phyloP scores from a whole-genome alignment of 148 eudicot species.

The Arbutus unedo region DNA sequence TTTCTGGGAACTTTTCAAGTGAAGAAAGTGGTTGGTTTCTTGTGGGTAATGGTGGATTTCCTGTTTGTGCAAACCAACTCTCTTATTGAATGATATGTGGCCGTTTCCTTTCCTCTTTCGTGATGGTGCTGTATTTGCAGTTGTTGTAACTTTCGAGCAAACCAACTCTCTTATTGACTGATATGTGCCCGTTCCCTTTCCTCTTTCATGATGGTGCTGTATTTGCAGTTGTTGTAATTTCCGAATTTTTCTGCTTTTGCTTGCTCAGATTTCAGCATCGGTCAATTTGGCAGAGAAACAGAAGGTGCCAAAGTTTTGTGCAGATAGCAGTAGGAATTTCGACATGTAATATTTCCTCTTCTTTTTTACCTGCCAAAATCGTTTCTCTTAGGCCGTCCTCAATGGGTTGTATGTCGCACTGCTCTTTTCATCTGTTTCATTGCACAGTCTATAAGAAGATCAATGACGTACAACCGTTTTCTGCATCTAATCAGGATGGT shows the following conservation, averaged over 20 bases:
- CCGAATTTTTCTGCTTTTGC: background rate
- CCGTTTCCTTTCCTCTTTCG: background rate
- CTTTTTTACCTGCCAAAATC: constrained; percentile 5
- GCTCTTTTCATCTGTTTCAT: background rate
- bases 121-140: background rate
- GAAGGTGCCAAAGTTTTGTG: constrained; percentile 44
- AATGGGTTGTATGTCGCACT: background rate
- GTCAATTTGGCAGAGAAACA: constrained; percentile 49
- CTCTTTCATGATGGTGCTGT: background rate
- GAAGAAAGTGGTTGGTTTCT: background rate
- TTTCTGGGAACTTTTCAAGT: background rate
- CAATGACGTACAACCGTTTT: background rate
- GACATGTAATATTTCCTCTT: constrained; percentile 30
- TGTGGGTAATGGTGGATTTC: background rate
- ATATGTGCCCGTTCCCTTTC: background rate
- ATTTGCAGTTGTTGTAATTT: background rate
- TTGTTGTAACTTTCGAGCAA: background rate
- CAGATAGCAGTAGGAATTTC: constrained; percentile 57
- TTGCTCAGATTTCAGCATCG: constrained; percentile 48
- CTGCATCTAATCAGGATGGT: background rate
- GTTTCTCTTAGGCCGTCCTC: no score
- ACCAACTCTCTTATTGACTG: no score
- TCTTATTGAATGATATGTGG: background rate
- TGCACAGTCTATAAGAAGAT: background rate
- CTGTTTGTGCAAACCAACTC: background rate